A percentile compares a stretch with the other conserved stretches of the same genome.
Conservation (phyloP, 208 protist genomes). For the Wallacemonas sp. region DNA sequence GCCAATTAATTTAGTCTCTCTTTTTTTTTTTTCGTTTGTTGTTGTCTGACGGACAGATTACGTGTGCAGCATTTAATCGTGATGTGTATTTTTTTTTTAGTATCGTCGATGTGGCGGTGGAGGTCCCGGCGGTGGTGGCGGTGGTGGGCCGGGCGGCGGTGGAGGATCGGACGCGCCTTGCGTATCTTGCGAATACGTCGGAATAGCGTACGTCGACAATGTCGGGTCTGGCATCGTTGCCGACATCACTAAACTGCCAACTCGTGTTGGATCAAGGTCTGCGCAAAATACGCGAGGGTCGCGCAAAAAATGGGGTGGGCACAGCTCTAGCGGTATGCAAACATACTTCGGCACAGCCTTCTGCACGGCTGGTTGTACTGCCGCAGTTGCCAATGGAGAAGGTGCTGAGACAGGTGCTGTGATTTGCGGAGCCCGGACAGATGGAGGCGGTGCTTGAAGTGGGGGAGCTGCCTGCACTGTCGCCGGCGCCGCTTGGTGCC, state of each 20-base stretch:
- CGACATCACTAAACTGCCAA: conserved; percentile 29
- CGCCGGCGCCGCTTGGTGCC: not conserved
- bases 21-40: not conserved
- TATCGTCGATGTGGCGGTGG: not conserved
- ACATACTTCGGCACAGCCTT: conserved; percentile 23
- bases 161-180: not conserved
- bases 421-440: not conserved
- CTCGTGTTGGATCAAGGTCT: conserved; percentile 33
- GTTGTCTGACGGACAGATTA: not conserved
- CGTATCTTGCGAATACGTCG: conserved; percentile 5
- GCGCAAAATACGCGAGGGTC: conserved; percentile 66
- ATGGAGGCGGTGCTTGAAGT: not conserved
- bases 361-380: not conserved
- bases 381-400: not conserved
- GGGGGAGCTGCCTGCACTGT: not conserved
- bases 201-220: not conserved
- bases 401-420: not conserved
- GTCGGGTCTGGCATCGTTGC: not conserved
- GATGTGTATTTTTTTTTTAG: conserved; percentile 14
- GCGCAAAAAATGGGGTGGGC: conserved; percentile 42
- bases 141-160: conserved; percentile 18
- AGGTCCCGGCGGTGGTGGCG: conserved; percentile 2
- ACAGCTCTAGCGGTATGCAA: conserved; percentile 63
- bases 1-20: not conserved
- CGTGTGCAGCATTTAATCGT: not conserved